Evolutionary conservation across 2,329 filamentous ascomycete genomes (phyloP).

Genomic region (Ceratocystis huliohia): DNA sequence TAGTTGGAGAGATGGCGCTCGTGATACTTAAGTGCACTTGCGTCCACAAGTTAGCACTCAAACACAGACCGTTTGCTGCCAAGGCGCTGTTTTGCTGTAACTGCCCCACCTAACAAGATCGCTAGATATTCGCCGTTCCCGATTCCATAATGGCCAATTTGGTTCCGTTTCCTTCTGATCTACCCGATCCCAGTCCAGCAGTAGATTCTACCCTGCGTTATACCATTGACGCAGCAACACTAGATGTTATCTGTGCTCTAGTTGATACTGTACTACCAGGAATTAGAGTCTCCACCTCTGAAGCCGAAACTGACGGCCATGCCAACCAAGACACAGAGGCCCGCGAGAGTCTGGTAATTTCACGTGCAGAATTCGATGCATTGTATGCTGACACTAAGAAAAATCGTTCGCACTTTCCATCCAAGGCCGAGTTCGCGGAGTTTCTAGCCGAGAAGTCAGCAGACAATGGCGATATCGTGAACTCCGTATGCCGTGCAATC

Average conservation of each 20-base stretch:
- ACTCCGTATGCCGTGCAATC: conserved; percentile 36
- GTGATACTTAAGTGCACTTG: too few species aligned
- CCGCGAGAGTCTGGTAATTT: conserved; percentile 28
- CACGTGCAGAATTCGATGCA: conserved; percentile 38
- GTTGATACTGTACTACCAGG: conserved; percentile 50
- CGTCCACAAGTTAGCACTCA: too few species aligned
- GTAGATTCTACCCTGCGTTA: conserved; percentile 22
- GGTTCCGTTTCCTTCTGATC: too few species aligned
- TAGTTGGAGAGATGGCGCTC: not conserved
- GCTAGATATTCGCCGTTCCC: not conserved
- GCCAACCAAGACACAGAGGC: conserved; percentile 26
- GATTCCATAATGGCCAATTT: not conserved
- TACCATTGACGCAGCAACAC: conserved; percentile 32
- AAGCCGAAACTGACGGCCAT: not conserved
- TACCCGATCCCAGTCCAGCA: conserved; percentile 7
- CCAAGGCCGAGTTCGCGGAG: conserved; percentile 35
- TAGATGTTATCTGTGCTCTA: conserved; percentile 38
- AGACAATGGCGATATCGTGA: conserved; percentile 40
- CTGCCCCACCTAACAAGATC: not conserved
- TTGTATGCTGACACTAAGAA: conserved; percentile 31
- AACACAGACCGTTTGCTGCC: not conserved
- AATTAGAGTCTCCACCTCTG: conserved; percentile 32
- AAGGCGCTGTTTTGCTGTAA: not conserved
- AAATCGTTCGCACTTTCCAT: conserved; percentile 30
- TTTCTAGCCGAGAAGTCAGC: conserved; percentile 43